Percentiles rank a stretch among this genome's conserved stretches.
Evolutionary conservation across 768 basidiomycete genomes (phyloP).

Genomic region (Agrocybe praecox): DNA sequence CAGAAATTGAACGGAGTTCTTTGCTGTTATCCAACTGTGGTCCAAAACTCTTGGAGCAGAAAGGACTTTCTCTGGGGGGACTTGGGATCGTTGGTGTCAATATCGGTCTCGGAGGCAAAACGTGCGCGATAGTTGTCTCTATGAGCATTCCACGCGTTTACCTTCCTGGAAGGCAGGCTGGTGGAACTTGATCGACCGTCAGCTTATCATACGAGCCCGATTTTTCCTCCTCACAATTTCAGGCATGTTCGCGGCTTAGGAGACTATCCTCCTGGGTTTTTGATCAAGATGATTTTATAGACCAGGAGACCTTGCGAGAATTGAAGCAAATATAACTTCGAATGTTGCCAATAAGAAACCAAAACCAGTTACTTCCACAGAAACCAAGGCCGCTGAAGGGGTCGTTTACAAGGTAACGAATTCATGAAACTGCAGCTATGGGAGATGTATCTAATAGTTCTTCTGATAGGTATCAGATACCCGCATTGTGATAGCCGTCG

Average conservation of each 20-base stretch:
- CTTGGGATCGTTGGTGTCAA: constrained; percentile 72
- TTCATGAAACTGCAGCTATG: background rate
- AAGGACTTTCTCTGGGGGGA: constrained; percentile 78
- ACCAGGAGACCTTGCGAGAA: constrained; percentile 86
- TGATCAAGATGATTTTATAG: constrained; percentile 37
- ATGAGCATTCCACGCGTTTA: constrained; percentile 18
- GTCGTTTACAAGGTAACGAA: constrained; percentile 81
- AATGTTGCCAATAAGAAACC: constrained; percentile 39
- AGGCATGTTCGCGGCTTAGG: constrained; percentile 43
- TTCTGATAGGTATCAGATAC: constrained; percentile 71
- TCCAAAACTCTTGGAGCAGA: constrained; percentile 83
- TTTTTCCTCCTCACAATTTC: constrained; percentile 87
- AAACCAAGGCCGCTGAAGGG: constrained; percentile 61
- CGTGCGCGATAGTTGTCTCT: constrained; percentile 42
- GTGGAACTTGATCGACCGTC: constrained; percentile 84
- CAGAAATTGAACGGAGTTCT: constrained; percentile 82
- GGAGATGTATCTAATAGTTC: background rate
- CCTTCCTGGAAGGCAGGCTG: constrained; percentile 55
- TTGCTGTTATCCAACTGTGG: constrained; percentile 83
- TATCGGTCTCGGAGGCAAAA: constrained; percentile 91
- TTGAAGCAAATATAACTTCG: constrained; percentile 68
- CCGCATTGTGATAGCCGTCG: constrained; percentile 79
- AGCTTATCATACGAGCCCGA: constrained; percentile 70
- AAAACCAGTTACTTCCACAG: constrained; percentile 41
- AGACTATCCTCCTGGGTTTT: background rate